Conservation (phyloP, 169 alveolate species). For the Cystoisospora suis region DNA sequence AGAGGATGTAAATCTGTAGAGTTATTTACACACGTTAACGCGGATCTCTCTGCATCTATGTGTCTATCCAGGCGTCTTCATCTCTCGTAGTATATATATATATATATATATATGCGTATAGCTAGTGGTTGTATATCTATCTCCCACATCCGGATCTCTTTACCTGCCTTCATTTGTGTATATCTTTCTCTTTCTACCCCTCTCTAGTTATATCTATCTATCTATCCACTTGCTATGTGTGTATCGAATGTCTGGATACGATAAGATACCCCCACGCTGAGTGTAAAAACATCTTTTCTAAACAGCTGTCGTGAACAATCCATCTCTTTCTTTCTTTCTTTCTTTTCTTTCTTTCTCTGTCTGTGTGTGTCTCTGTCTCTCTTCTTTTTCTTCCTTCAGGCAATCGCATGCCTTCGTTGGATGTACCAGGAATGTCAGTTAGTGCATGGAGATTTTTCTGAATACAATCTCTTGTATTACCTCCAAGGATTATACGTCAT, state of each 20-base stretch:
- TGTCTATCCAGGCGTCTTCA: background rate
- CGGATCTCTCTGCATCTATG: background rate
- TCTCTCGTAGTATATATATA: background rate
- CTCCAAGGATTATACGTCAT: conserved; percentile 90
- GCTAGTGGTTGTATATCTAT: background rate
- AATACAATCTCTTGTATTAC: conserved; percentile 92
- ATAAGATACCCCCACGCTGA: too few species aligned
- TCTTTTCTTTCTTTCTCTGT: background rate
- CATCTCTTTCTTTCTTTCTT: background rate
- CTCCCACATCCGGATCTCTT: background rate
- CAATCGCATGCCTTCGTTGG: conserved; percentile 47
- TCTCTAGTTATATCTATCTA: background rate
- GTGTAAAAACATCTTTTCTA: too few species aligned
- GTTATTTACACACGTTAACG: background rate
- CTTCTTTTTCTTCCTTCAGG: conserved; percentile 28
- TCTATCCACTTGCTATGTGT: background rate
- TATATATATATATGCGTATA: background rate
- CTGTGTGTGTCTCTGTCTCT: background rate
- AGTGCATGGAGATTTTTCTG: conserved; percentile 99
- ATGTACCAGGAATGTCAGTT: conserved; percentile 85
- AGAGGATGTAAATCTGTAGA: background rate
- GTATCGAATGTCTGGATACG: too few species aligned
- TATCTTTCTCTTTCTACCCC: background rate
- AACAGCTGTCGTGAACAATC: too few species aligned
- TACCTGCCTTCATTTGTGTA: background rate